These are phyloP conservation scores for Chlorella sorokiniana DNA, from an alignment of 139 green algal genomes.

Conservation along the genomic window DNA sequence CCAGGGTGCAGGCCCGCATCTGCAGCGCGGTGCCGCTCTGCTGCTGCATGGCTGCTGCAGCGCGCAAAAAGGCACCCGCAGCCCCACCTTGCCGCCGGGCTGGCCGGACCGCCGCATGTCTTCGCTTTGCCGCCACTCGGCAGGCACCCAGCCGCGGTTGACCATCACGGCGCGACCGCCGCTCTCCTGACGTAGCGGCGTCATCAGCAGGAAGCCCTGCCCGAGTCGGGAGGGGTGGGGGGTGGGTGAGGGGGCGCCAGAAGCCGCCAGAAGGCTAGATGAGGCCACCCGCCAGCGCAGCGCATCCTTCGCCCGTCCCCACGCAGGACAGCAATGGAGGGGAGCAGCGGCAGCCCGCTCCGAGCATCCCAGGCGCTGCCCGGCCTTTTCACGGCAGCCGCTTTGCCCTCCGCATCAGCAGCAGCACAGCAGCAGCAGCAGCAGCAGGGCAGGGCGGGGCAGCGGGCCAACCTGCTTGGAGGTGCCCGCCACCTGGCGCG, in stretches of 20 bases:
- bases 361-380: background rate
- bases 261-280: too few species aligned
- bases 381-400: too few species aligned
- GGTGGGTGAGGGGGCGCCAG: background rate
- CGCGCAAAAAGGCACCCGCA: too few species aligned
- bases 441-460: too few species aligned
- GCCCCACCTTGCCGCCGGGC: conserved; percentile 8
- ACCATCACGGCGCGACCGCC: conserved; percentile 63
- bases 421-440: too few species aligned
- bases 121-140: conserved; percentile 50
- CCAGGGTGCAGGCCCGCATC: too few species aligned
- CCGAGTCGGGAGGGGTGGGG: background rate
- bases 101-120: background rate
- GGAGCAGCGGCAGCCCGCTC: too few species aligned
- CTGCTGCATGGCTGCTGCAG: background rate
- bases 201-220: conserved; percentile 71
- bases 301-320: too few species aligned
- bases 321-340: too few species aligned
- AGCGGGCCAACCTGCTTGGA: conserved; percentile 1
- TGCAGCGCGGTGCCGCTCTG: too few species aligned
- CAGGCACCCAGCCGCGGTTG: conserved; percentile 80
- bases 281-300: too few species aligned
- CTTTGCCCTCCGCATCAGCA: too few species aligned
- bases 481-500: conserved; percentile 28
- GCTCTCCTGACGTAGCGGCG: conserved; percentile 54